Conservation (phyloP, 2,329 filamentous ascomycete species). For the Elsinoe fawcettii region DNA sequence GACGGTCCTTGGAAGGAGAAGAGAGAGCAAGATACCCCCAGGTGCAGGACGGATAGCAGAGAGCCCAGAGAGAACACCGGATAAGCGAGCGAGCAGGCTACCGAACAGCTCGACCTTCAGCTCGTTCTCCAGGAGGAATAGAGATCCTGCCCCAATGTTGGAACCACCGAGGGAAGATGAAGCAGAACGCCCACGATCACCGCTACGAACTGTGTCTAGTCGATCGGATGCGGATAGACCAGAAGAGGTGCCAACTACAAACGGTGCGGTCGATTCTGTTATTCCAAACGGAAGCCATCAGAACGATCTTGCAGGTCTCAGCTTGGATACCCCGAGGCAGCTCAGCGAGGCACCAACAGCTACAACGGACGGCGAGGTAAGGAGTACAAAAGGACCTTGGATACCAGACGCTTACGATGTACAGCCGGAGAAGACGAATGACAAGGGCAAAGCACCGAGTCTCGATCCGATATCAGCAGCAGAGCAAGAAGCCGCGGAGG, state of each 20-base stretch:
- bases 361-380: constrained; percentile 15
- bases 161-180: constrained; percentile 26
- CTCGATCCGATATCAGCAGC: constrained; percentile 57
- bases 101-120: constrained; percentile 39
- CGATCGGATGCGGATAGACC: constrained; percentile 9
- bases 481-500: constrained; percentile 53
- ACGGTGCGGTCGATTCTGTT: constrained; percentile 11
- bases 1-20: constrained; percentile 58
- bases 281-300: constrained; percentile 28
- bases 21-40: constrained; percentile 50
- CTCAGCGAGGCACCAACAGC: constrained; percentile 18
- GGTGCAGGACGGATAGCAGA: constrained; percentile 26
- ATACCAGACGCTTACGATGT: not conserved
- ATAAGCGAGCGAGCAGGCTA: constrained; percentile 32
- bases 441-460: constrained; percentile 1
- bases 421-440: not conserved
- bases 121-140: constrained; percentile 57
- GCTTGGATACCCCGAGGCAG: constrained; percentile 10
- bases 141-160: constrained; percentile 48
- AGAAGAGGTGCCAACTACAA: constrained; percentile 11
- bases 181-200: constrained; percentile 25
- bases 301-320: constrained; percentile 27
- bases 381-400: not conserved
- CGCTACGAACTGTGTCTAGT: constrained; percentile 21
- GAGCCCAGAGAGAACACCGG: constrained; percentile 49